Evolutionary conservation across 306 rosid species (phyloP).

Genomic region (Corylus avellana): DNA sequence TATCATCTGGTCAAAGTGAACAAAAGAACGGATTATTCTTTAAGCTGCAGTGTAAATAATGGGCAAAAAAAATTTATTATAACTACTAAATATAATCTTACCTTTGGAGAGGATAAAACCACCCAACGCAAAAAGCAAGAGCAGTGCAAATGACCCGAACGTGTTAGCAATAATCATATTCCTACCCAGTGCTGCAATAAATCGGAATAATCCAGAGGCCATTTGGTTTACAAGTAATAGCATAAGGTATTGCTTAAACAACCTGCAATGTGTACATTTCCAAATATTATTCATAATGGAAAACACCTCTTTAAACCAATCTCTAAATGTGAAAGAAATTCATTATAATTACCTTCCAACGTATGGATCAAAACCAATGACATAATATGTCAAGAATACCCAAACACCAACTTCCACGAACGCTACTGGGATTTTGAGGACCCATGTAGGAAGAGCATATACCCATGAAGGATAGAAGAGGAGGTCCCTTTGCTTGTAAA

Average conservation of each 20-base stretch:
- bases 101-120: conserved; percentile 24
- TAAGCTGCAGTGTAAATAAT: background rate
- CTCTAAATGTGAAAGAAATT: background rate
- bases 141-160: conserved; percentile 30
- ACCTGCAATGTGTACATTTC: conserved; percentile 28
- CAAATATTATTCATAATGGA: background rate
- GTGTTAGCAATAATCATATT: conserved; percentile 31
- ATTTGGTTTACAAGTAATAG: conserved; percentile 38
- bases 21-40: background rate
- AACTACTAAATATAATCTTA: background rate
- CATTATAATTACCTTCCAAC: conserved; percentile 25
- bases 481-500: conserved; percentile 51
- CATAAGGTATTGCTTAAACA: conserved; percentile 39
- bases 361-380: conserved; percentile 44
- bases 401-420: conserved; percentile 40
- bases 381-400: conserved; percentile 46
- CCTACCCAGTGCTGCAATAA: conserved; percentile 26
- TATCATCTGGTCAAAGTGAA: conserved; percentile 20
- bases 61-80: background rate
- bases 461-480: conserved; percentile 48
- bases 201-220: conserved; percentile 41
- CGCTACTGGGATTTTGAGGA: conserved; percentile 44
- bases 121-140: conserved; percentile 27
- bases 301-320: background rate
- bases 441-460: conserved; percentile 40